Evolutionary conservation across 768 basidiomycete genomes (phyloP).

Genomic region (Stropharia rugosoannulata): DNA sequence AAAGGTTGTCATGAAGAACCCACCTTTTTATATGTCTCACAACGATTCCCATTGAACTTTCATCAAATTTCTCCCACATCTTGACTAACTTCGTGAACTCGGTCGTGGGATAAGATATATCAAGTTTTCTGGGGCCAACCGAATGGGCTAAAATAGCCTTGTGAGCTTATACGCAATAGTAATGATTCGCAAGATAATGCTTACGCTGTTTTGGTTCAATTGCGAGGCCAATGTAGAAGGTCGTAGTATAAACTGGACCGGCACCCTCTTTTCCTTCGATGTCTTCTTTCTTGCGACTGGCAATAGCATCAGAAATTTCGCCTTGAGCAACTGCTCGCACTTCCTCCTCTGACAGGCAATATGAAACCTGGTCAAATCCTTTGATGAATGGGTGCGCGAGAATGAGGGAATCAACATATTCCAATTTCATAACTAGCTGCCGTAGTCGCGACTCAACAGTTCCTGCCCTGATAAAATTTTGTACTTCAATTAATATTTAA

Average conservation of each 20-base stretch:
- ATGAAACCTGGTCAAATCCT: slow-evolving; percentile 85
- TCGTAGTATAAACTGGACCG: slow-evolving; percentile 89
- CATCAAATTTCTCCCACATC: slow-evolving; percentile 94
- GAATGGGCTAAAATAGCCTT: slow-evolving; percentile 55
- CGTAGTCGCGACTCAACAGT: slow-evolving; percentile 98
- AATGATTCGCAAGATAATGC: background rate
- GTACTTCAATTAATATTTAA: slow-evolving; percentile 1
- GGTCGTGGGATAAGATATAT: slow-evolving; percentile 95
- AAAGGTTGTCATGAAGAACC: slow-evolving; percentile 1
- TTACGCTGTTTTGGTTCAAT: slow-evolving; percentile 90
- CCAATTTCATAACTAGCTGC: slow-evolving; percentile 96
- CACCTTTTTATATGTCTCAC: slow-evolving; percentile 94
- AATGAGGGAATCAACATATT: slow-evolving; percentile 89
- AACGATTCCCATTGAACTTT: slow-evolving; percentile 89
- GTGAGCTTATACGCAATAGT: slow-evolving; percentile 7
- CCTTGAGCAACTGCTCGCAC: slow-evolving; percentile 87
- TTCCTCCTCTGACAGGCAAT: slow-evolving; percentile 86
- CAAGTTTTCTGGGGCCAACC: slow-evolving; percentile 78
- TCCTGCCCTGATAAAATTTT: slow-evolving; percentile 53
- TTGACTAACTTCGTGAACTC: slow-evolving; percentile 95
- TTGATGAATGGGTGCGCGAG: slow-evolving; percentile 95
- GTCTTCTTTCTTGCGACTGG: slow-evolving; percentile 75
- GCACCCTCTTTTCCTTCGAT: slow-evolving; percentile 74
- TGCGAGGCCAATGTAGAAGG: slow-evolving; percentile 93
- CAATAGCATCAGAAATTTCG: slow-evolving; percentile 71